Percentiles rank a stretch among this genome's conserved stretches.
Conservation (phyloP, 2,329 filamentous ascomycete species). For the Cadophora luteo-olivacea region DNA sequence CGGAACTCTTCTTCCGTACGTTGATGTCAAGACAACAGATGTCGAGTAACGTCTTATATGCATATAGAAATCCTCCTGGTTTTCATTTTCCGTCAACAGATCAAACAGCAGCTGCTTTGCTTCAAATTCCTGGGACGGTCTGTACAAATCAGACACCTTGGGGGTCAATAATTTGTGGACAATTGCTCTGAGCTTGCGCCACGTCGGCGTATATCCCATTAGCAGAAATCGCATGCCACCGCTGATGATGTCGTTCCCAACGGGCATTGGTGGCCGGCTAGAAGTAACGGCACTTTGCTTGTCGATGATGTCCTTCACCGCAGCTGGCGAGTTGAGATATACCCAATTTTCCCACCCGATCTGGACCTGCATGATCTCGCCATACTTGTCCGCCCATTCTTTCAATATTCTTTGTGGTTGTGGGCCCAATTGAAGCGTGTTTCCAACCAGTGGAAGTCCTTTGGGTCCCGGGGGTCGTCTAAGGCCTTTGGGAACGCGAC, state of each 20-base stretch:
- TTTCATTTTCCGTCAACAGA: slow-evolving; percentile 37
- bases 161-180: slow-evolving; percentile 44
- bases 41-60: slow-evolving; percentile 43
- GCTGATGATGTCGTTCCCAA: slow-evolving; percentile 41
- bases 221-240: slow-evolving; percentile 42
- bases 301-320: slow-evolving; percentile 45
- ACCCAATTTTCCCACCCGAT: slow-evolving; percentile 55
- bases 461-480: slow-evolving; percentile 26
- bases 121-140: slow-evolving; percentile 44
- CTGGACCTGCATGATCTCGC: slow-evolving; percentile 52
- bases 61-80: slow-evolving; percentile 32
- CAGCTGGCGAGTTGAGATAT: slow-evolving; percentile 51
- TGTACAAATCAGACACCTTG: slow-evolving; percentile 35
- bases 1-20: slow-evolving; percentile 41
- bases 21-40: slow-evolving; percentile 44
- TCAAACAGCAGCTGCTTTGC: slow-evolving; percentile 41
- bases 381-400: slow-evolving; percentile 50
- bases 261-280: slow-evolving; percentile 30
- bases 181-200: slow-evolving; percentile 42
- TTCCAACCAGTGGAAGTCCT: slow-evolving; percentile 31
- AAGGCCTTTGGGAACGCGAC: slow-evolving; percentile 8
- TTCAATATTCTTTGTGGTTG: slow-evolving; percentile 19
- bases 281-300: slow-evolving; percentile 36
- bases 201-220: slow-evolving; percentile 42
- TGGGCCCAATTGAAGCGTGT: slow-evolving; percentile 12